Evolutionary conservation across 2,329 filamentous ascomycete genomes (phyloP).

Genomic region (Biscogniauxia marginata): DNA sequence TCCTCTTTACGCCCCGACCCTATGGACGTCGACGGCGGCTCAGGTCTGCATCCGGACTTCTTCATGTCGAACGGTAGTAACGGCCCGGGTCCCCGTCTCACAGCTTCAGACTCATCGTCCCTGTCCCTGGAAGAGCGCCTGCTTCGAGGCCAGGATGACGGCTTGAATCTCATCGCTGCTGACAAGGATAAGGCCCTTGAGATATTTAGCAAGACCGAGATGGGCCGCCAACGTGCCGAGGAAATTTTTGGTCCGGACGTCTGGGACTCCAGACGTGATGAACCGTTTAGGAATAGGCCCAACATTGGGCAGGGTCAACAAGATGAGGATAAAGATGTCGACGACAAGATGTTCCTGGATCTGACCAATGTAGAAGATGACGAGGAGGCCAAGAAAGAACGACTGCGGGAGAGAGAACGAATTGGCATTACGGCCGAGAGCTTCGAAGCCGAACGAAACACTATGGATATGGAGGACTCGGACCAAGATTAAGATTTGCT

Average conservation of each 20-base stretch:
- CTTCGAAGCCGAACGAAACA: slow-evolving; percentile 34
- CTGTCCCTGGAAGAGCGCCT: slow-evolving; percentile 51
- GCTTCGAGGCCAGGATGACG: slow-evolving; percentile 46
- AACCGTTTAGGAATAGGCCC: slow-evolving; percentile 17
- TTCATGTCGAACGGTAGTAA: slow-evolving; percentile 37
- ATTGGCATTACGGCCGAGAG: slow-evolving; percentile 34
- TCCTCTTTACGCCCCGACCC: slow-evolving; percentile 36
- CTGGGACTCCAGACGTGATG: slow-evolving; percentile 40
- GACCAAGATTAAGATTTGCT: slow-evolving; percentile 19
- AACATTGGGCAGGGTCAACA: slow-evolving; percentile 31
- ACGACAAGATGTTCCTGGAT: slow-evolving; percentile 56
- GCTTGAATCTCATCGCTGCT: slow-evolving; percentile 44
- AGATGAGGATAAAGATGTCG: slow-evolving; percentile 46
- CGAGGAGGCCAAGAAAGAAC: slow-evolving; percentile 38
- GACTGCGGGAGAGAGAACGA: slow-evolving; percentile 33
- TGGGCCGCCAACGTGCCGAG: slow-evolving; percentile 49
- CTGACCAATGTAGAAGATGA: slow-evolving; percentile 53
- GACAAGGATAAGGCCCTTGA: slow-evolving; percentile 52
- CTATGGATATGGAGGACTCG: slow-evolving; percentile 36
- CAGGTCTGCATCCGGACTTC: slow-evolving; percentile 42
- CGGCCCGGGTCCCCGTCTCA: slow-evolving; percentile 41
- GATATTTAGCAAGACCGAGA: slow-evolving; percentile 50
- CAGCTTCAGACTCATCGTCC: slow-evolving; percentile 36
- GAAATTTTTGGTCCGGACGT: slow-evolving; percentile 50
- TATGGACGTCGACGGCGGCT: slow-evolving; percentile 38